These are phyloP conservation scores for Penicillium sclerotiorum DNA, from an alignment of 2,329 filamentous ascomycete genomes.

Conservation along the genomic window DNA sequence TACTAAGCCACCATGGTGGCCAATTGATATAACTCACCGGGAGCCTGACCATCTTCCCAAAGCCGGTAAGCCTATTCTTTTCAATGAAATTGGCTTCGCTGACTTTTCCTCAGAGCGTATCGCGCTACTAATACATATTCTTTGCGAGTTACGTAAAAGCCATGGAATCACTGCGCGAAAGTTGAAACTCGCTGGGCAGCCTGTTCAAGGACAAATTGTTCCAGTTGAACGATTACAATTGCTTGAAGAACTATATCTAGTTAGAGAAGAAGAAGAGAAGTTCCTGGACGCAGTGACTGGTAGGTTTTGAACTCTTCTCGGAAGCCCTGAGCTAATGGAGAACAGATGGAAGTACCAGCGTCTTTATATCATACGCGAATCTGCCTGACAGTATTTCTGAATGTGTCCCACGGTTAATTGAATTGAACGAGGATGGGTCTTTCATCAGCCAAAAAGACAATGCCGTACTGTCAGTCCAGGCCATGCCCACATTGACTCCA, in stretches of 20 bases:
- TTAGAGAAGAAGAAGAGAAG: slow-evolving; percentile 41
- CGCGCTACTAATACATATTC: slow-evolving; percentile 42
- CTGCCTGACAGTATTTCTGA: too few species aligned
- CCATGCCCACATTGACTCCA: too few species aligned
- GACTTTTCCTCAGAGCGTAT: slow-evolving; percentile 36
- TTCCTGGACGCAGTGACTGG: slow-evolving; percentile 26
- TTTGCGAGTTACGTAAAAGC: slow-evolving; percentile 39
- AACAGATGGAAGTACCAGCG: too few species aligned
- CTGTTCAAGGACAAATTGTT: slow-evolving; percentile 40
- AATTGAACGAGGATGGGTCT: too few species aligned
- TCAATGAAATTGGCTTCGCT: too few species aligned
- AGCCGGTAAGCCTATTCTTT: slow-evolving; percentile 23
- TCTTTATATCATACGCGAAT: too few species aligned
- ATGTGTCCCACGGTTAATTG: too few species aligned
- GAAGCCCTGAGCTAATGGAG: too few species aligned
- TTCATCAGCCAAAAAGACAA: too few species aligned
- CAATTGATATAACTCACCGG: slow-evolving; percentile 33
- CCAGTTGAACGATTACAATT: slow-evolving; percentile 38
- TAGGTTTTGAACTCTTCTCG: too few species aligned
- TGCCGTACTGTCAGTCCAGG: too few species aligned
- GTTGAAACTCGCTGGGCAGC: slow-evolving; percentile 44
- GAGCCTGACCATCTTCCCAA: slow-evolving; percentile 40
- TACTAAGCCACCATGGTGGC: slow-evolving; percentile 40
- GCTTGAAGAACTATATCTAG: slow-evolving; percentile 45
- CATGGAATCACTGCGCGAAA: slow-evolving; percentile 40